These are phyloP conservation scores for Phalaenopsis equestris DNA, from an alignment of 106 monocot species.

Conservation along the genomic window DNA sequence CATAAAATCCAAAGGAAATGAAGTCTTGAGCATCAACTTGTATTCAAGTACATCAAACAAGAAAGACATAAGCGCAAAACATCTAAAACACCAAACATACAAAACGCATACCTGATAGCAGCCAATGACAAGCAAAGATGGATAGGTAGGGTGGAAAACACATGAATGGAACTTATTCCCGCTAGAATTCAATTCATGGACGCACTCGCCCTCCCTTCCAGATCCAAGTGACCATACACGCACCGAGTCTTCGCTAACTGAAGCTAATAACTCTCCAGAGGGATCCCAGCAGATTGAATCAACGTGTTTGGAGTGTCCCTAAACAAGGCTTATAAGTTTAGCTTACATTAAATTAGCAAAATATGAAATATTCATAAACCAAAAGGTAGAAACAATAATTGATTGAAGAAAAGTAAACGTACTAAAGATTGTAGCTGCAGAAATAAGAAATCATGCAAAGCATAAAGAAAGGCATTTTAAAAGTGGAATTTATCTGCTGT, in stretches of 20 bases:
- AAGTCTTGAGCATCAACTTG: not conserved
- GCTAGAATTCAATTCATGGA: slow-evolving; percentile 41
- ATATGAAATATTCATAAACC: not conserved
- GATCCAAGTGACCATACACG: slow-evolving; percentile 49
- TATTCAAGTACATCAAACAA: too few relatives aligned
- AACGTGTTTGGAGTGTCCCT: slow-evolving; percentile 47
- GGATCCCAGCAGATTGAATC: slow-evolving; percentile 54
- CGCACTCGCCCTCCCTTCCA: slow-evolving; percentile 44
- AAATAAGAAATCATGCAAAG: not conserved
- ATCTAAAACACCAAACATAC: not conserved
- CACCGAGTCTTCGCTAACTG: slow-evolving; percentile 59
- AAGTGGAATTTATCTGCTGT: not conserved
- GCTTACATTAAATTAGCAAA: not conserved
- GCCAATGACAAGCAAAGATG: slow-evolving; percentile 27
- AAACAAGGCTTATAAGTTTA: not conserved
- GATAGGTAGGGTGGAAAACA: slow-evolving; percentile 52
- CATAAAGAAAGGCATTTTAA: not conserved
- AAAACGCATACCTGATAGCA: slow-evolving; percentile 22
- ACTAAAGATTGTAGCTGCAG: not conserved
- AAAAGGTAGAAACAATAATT: too few relatives aligned
- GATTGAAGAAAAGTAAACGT: too few relatives aligned
- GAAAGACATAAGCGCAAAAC: not conserved
- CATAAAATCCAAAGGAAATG: not conserved
- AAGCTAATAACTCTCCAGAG: slow-evolving; percentile 42
- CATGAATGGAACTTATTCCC: slow-evolving; percentile 56